Percentiles rank a stretch among this genome's conserved stretches.
Evolutionary conservation across 2,329 filamentous ascomycete genomes (phyloP).

Genomic region (Sordariomycetes sp.): DNA sequence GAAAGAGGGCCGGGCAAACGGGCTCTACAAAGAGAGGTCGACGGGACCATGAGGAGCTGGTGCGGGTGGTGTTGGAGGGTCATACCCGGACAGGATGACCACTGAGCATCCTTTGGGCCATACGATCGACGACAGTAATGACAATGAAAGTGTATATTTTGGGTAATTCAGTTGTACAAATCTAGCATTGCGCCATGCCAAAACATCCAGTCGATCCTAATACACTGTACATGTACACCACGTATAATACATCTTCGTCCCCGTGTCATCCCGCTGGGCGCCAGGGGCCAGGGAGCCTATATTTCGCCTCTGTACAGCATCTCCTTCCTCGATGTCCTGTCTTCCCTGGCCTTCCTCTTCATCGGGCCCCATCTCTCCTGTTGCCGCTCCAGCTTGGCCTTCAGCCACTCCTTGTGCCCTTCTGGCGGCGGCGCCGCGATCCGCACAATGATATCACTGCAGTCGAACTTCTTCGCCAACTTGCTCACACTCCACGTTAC

Average conservation of each 20-base stretch:
- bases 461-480: constrained; percentile 46
- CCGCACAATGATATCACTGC: constrained; percentile 47
- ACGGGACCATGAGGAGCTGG: constrained; percentile 66
- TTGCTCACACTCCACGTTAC: constrained; percentile 42
- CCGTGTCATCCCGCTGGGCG: not conserved
- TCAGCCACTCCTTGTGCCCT: constrained; percentile 37
- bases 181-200: no score
- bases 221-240: not conserved
- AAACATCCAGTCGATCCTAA: no score
- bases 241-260: not conserved
- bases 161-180: no score
- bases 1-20: constrained; percentile 53
- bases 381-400: constrained; percentile 34
- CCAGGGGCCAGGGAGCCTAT: constrained; percentile 20
- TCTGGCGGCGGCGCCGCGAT: constrained; percentile 42
- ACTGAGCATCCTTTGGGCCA: no score
- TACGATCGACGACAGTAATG: no score
- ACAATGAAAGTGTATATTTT: no score
- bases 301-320: constrained; percentile 44
- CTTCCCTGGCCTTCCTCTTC: constrained; percentile 43
- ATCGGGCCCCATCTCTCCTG: constrained; percentile 50
- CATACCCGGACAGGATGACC: constrained; percentile 40
- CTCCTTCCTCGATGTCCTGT: constrained; percentile 41
- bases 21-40: constrained; percentile 62
- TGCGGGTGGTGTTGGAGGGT: constrained; percentile 86